These are phyloP conservation scores for Ogataea henricii DNA, from an alignment of 805 yeast species.

Conservation along the genomic window DNA sequence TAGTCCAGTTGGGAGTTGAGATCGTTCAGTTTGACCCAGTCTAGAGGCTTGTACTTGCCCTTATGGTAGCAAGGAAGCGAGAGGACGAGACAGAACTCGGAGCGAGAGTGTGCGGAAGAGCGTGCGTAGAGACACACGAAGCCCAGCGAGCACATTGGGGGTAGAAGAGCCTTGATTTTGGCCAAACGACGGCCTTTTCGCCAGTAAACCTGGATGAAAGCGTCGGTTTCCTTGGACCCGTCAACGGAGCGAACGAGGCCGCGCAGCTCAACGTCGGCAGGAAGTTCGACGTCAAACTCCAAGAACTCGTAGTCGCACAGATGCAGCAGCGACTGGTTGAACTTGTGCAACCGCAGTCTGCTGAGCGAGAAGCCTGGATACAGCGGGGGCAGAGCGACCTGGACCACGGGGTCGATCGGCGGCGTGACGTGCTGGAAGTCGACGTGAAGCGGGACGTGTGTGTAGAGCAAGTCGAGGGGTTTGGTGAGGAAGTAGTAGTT, in stretches of 20 bases:
- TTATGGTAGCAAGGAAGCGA: conserved; percentile 74
- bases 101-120: conserved; percentile 43
- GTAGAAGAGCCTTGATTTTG: conserved; percentile 78
- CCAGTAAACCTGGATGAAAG: conserved; percentile 82
- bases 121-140: conserved; percentile 68
- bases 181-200: conserved; percentile 62
- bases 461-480: conserved; percentile 74
- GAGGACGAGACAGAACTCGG: conserved; percentile 64
- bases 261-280: conserved; percentile 67
- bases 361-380: conserved; percentile 76
- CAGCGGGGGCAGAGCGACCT: conserved; percentile 81
- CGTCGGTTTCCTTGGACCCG: conserved; percentile 46
- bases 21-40: conserved; percentile 67
- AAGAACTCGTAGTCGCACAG: conserved; percentile 74
- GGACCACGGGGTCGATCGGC: conserved; percentile 74
- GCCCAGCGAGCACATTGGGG: conserved; percentile 68
- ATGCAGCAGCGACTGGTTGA: conserved; percentile 74
- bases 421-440: conserved; percentile 87
- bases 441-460: conserved; percentile 82
- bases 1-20: conserved; percentile 61
- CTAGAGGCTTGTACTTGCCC: conserved; percentile 62
- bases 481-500: conserved; percentile 72
- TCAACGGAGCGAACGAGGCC: conserved; percentile 51
- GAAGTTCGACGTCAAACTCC: conserved; percentile 76
- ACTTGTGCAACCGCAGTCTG: conserved; percentile 61